Conservation (phyloP, 2,329 filamentous ascomycete species). For the Stagonosporopsis rhizophila region DNA sequence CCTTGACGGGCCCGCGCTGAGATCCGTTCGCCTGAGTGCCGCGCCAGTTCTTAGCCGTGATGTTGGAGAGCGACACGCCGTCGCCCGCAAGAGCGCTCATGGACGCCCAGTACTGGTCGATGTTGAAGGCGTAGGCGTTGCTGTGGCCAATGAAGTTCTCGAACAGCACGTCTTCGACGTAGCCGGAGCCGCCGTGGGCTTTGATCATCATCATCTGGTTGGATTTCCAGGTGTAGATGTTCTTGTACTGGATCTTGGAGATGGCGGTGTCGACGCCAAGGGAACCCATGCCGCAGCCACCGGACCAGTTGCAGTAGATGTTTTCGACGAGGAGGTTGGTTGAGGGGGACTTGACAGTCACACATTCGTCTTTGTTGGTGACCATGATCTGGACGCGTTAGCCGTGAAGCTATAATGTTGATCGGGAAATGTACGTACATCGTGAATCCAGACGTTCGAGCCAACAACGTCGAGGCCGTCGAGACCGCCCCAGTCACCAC, state of each 20-base stretch:
- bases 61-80: constrained; percentile 61
- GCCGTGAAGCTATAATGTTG: not conserved
- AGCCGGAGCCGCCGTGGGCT: constrained; percentile 64
- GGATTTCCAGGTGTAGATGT: constrained; percentile 65
- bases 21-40: constrained; percentile 60
- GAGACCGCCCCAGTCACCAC: constrained; percentile 60
- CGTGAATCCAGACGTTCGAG: constrained; percentile 65
- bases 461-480: constrained; percentile 65
- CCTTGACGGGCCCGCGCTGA: constrained; percentile 61
- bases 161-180: constrained; percentile 59
- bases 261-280: constrained; percentile 59
- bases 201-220: constrained; percentile 72
- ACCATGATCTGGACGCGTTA: constrained; percentile 55
- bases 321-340: constrained; percentile 65
- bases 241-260: constrained; percentile 61
- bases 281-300: constrained; percentile 65
- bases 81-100: constrained; percentile 53
- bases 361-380: constrained; percentile 69
- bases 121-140: constrained; percentile 65
- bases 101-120: constrained; percentile 62
- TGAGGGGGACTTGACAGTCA: constrained; percentile 60
- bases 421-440: constrained; percentile 39
- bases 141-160: constrained; percentile 67
- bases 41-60: constrained; percentile 64
- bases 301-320: constrained; percentile 69